Percentiles rank a stretch among this genome's conserved stretches.
Conservation (phyloP, 139 green algal species). For the Marvania coccoides region DNA sequence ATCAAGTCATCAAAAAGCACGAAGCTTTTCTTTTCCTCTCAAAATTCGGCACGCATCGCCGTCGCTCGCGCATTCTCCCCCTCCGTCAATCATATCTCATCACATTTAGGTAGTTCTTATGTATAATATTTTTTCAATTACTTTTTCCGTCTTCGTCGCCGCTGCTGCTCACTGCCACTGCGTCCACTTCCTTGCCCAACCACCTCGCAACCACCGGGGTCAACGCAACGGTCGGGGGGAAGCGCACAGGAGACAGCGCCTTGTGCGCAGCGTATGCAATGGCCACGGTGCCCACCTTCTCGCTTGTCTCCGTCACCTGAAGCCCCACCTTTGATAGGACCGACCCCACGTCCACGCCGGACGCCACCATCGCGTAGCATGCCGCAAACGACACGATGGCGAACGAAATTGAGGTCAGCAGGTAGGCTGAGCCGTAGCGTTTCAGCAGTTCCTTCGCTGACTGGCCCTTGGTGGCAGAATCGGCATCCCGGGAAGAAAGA, state of each 20-base stretch:
- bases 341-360: conserved; percentile 79
- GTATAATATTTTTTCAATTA: conserved; percentile 1
- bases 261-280: conserved; percentile 99
- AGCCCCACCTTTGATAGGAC: conserved; percentile 68
- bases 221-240: conserved; percentile 96
- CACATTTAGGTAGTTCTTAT: too few species aligned
- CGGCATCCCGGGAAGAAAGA: conserved; percentile 52
- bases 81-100: too few species aligned
- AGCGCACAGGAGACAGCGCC: conserved; percentile 93
- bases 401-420: conserved; percentile 94
- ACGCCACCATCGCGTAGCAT: conserved; percentile 81
- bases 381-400: conserved; percentile 86
- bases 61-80: too few species aligned
- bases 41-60: too few species aligned
- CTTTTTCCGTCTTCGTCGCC: background rate
- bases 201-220: conserved; percentile 89
- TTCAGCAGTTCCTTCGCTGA: conserved; percentile 84
- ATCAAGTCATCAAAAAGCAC: too few species aligned
- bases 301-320: conserved; percentile 68
- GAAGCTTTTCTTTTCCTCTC: too few species aligned
- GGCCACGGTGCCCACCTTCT: conserved; percentile 87
- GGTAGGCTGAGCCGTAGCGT: conserved; percentile 90
- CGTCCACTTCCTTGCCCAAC: conserved; percentile 48
- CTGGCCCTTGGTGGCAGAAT: conserved; percentile 21
- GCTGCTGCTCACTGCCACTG: background rate